Evolutionary conservation across 2,329 filamentous ascomycete genomes (phyloP), one percentile per base, ranked within the genome.

Genomic region (Penicillium sp.): DNA sequence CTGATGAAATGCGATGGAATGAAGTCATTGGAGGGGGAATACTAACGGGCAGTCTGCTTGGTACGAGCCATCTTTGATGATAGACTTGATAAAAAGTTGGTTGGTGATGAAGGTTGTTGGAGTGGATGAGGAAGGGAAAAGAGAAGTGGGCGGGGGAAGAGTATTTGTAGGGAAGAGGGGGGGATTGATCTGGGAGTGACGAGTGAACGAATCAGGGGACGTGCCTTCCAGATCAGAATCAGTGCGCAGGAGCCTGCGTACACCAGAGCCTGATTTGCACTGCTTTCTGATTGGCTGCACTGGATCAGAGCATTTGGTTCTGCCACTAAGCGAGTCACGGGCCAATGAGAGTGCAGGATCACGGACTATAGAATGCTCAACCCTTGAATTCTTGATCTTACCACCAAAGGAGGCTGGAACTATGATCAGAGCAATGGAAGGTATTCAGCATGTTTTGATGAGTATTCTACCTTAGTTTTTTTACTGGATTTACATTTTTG

Each of bases 11-110:
- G 14, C 36, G 16, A 9, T 29, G 32, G 29, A 46, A 60, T 57
- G 56, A 50, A 55, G 38, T 8, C 10, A 58, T 60, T 45, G 49
- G 56, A 49, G 51, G 54, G 29, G 53, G 58, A 57, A 61, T 38
- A 78, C 77, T 76, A 75, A 78, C 77, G 77, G 67, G 77, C 77
- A 71, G 77, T 80, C 72, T 80, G 77, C 77, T 80, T 80, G 57
- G 77, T 80, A 68, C 77, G 72, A 70, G 77, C 77, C 77, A 80
- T 80, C 51, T 58, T 71, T 61, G 62, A 66, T 65, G 58, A 69
- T 67, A 59, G 62, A 64, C 52, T 68, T 58, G 69, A 72, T 70
- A 61, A 48, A 67, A 68, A 64, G 54, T 58, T 62, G 64, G 54
- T 59, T 55, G 71, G 67, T 65, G 58, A 51, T 65, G 63, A 57